Percentiles rank a stretch among this genome's conserved stretches.
Conservation (phyloP, 495 filamentous ascomycete genomes). For the Filosporella fistucella region DNA sequence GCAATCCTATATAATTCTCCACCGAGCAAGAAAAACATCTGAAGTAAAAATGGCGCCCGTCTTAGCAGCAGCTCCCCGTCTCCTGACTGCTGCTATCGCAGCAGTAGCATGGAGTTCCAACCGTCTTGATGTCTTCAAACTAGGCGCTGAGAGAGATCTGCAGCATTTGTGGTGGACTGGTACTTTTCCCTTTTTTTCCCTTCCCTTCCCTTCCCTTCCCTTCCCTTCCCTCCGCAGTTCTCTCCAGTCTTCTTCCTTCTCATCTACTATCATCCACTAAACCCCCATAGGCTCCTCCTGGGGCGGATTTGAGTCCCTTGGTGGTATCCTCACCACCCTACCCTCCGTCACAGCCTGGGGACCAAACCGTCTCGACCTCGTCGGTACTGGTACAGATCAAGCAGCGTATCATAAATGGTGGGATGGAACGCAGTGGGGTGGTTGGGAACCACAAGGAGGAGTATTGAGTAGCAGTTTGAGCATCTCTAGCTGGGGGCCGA, state of each 20-base stretch:
- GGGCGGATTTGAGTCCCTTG: slow-evolving; percentile 27
- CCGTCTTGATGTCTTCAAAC: slow-evolving; percentile 23
- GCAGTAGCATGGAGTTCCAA: slow-evolving; percentile 22
- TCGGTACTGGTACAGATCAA: slow-evolving; percentile 19
- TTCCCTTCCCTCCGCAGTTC: neutral
- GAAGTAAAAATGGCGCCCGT: too few species aligned
- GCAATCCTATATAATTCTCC: too few species aligned
- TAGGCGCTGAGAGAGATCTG: slow-evolving; percentile 29
- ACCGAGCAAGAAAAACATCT: too few species aligned
- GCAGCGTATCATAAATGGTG: slow-evolving; percentile 30
- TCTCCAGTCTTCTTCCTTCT: neutral
- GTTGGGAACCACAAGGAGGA: slow-evolving; percentile 26
- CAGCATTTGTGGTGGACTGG: slow-evolving; percentile 1
- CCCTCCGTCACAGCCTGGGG: slow-evolving; percentile 19
- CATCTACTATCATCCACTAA: neutral
- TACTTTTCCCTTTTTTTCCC: neutral
- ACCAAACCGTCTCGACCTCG: slow-evolving; percentile 28
- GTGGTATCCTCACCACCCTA: slow-evolving; percentile 17
- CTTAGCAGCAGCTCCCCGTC: too few species aligned
- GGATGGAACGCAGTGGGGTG: slow-evolving; percentile 26
- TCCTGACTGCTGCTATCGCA: slow-evolving; percentile 12
- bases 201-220: neutral
- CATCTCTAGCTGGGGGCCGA: slow-evolving; percentile 26
- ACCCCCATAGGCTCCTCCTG: slow-evolving; percentile 7
- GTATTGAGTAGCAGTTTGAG: slow-evolving; percentile 16